A percentile compares a stretch with the other conserved stretches of the same genome.
Evolutionary conservation across 1,139 yeast species (phyloP).

Genomic region (Scheffersomyces stambukii): DNA sequence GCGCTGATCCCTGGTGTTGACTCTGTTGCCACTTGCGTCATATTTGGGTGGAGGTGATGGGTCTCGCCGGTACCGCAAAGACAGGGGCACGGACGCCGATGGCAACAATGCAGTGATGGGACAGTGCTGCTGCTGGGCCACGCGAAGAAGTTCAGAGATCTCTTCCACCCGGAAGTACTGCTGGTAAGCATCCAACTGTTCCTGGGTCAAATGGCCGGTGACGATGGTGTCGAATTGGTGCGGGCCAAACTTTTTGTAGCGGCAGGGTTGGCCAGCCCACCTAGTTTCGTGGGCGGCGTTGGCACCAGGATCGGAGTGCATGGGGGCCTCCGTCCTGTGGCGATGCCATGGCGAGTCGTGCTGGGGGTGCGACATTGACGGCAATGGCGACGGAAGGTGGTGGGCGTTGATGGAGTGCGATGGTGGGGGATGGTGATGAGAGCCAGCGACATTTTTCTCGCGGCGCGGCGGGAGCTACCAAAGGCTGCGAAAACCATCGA

Average conservation of each 20-base stretch:
- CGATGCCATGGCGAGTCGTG: no score
- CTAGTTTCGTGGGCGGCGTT: slow-evolving; percentile 21
- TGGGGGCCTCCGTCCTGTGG: no score
- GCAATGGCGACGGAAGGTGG: slow-evolving; percentile 1
- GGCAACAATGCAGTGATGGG: slow-evolving; percentile 39
- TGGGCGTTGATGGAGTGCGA: no score
- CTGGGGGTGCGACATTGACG: no score
- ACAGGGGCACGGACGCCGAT: slow-evolving; percentile 22
- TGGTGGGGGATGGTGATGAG: no score
- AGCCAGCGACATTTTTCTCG: background rate
- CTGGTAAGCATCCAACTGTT: slow-evolving; percentile 81
- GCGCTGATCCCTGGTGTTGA: slow-evolving; percentile 76
- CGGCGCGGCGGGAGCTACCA: no score
- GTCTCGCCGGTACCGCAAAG: slow-evolving; percentile 45
- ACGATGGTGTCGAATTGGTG: slow-evolving; percentile 36
- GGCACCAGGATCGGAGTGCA: no score
- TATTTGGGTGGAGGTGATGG: slow-evolving; percentile 94
- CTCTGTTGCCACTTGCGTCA: slow-evolving; percentile 76
- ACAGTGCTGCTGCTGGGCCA: slow-evolving; percentile 50
- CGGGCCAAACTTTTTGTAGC: slow-evolving; percentile 28
- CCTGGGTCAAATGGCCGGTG: slow-evolving; percentile 64
- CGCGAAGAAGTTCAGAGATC: slow-evolving; percentile 42
- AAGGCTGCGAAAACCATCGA: no score
- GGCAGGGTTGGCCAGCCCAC: slow-evolving; percentile 42
- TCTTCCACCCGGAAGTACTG: slow-evolving; percentile 75